A percentile compares a stretch with the other conserved stretches of the same genome.
These are phyloP conservation scores for Globisporangium radiosum DNA, from an alignment of 352 stramenopile species.

Conservation along the genomic window DNA sequence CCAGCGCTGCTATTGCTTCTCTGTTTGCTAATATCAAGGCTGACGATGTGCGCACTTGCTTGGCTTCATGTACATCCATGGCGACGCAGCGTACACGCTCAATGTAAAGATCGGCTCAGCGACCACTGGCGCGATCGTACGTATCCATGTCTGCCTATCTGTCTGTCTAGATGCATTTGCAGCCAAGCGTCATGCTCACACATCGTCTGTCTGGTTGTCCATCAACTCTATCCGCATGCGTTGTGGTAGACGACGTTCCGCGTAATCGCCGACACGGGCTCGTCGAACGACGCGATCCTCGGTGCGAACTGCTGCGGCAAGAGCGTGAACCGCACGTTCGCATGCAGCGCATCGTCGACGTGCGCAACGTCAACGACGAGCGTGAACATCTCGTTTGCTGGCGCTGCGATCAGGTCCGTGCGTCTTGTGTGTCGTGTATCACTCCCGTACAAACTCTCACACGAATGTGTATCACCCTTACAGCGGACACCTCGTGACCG, in stretches of 20 bases:
- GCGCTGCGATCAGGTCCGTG: constrained; percentile 57
- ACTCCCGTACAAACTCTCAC: neutral
- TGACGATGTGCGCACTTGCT: neutral
- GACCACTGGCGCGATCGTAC: constrained; percentile 12
- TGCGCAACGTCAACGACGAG: constrained; percentile 23
- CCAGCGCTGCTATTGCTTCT: neutral
- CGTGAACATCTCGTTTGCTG: constrained; percentile 45
- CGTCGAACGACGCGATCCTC: constrained; percentile 74
- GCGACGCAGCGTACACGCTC: constrained; percentile 22
- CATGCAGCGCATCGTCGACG: constrained; percentile 56
- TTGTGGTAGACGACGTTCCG: constrained; percentile 53
- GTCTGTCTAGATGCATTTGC: neutral
- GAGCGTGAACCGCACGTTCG: constrained; percentile 45
- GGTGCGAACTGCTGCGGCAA: constrained; percentile 50
- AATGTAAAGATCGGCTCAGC: constrained; percentile 22
- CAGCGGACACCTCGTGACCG: constrained; percentile 64
- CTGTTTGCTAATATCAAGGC: too few relatives aligned
- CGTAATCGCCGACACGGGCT: constrained; percentile 77
- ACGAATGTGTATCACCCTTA: neutral
- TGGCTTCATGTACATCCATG: neutral
- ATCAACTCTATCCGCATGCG: neutral
- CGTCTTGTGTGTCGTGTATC: neutral
- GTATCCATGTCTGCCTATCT: neutral
- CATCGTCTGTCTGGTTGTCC: neutral
- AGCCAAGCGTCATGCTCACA: neutral